Evolutionary conservation across 352 stramenopile genomes (phyloP).

Genomic region (Phytophthora cryptogea): DNA sequence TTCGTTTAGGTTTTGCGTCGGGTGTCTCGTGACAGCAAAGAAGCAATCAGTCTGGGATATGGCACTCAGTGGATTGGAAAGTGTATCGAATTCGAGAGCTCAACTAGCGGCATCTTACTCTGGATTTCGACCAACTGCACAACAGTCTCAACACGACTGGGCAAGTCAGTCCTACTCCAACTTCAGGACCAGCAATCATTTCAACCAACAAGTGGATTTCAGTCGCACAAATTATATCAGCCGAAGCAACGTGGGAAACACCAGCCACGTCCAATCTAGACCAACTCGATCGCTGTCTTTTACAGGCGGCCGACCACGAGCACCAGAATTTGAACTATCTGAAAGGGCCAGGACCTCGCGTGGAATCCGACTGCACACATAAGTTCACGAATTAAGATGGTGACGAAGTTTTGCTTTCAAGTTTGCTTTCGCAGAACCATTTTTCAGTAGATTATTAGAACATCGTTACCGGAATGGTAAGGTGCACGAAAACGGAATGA

Average conservation of each 20-base stretch:
- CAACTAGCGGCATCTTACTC: slow-evolving; percentile 1
- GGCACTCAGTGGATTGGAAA: slow-evolving; percentile 17
- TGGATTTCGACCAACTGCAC: neutral
- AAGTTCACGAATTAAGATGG: neutral
- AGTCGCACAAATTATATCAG: neutral
- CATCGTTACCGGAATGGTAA: no score
- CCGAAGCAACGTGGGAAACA: neutral
- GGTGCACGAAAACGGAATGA: no score
- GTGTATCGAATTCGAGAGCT: neutral
- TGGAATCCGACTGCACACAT: neutral
- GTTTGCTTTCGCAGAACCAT: no score
- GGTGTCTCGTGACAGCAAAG: slow-evolving; percentile 53
- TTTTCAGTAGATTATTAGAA: no score
- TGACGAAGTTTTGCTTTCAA: no score
- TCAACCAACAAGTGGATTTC: neutral
- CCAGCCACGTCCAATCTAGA: neutral
- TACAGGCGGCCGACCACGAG: neutral
- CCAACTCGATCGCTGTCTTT: neutral
- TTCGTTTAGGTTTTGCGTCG: slow-evolving; percentile 50
- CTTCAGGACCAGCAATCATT: neutral
- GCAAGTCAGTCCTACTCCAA: neutral
- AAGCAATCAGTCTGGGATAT: slow-evolving; percentile 47
- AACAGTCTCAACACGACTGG: neutral
- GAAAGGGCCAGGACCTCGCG: neutral
- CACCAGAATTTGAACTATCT: neutral